These are phyloP conservation scores for Silene coronaria DNA, from an alignment of 179 eudicot genomes.

Conservation along the genomic window DNA sequence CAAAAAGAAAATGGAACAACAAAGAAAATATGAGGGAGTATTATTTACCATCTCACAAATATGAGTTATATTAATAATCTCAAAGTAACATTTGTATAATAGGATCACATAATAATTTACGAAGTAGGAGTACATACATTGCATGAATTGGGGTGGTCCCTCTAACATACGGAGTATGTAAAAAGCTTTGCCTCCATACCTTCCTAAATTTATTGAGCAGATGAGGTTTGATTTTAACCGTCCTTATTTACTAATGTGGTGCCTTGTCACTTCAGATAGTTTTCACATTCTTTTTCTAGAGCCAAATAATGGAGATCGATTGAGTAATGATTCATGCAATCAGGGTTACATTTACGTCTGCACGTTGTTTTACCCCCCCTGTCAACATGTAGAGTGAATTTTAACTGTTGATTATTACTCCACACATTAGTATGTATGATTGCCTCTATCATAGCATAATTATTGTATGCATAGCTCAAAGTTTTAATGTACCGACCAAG, in stretches of 20 bases:
- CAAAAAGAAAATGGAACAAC: no score
- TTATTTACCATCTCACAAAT: no score
- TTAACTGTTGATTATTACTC: not conserved
- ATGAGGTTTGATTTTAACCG: not conserved
- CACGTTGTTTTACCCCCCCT: not conserved
- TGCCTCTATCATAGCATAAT: not conserved
- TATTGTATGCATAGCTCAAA: no score
- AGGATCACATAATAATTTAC: no score
- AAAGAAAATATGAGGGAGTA: not conserved
- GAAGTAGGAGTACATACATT: no score
- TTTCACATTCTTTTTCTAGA: slow-evolving; percentile 3
- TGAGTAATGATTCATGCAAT: slow-evolving; percentile 17
- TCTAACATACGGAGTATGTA: not conserved
- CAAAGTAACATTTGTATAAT: no score
- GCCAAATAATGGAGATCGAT: not conserved
- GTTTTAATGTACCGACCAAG: no score
- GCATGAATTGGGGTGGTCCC: no score
- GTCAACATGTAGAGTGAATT: not conserved
- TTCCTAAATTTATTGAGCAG: not conserved
- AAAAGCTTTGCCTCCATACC: not conserved
- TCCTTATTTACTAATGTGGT: slow-evolving; percentile 11
- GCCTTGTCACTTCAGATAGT: slow-evolving; percentile 9
- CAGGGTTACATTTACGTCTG: not conserved
- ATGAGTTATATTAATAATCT: no score
- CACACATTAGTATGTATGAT: not conserved